Base-by-base conservation (phyloP, 495 filamentous ascomycete genomes). In the Aspergillus haitiensis region DNA sequence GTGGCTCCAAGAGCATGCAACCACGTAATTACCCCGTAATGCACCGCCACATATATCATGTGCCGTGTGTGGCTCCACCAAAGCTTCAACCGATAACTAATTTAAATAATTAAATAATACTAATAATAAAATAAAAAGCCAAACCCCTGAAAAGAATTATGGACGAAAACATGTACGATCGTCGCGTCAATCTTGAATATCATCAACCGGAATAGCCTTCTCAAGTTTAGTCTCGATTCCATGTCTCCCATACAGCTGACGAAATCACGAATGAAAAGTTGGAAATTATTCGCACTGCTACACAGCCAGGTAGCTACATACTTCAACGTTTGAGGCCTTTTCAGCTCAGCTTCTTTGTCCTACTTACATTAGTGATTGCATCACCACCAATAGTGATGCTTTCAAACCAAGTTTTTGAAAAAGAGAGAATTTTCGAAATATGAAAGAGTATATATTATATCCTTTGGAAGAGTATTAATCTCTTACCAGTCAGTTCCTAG, bases 11-110 rank as follows among this genome's bases (percentile, higher is more conserved):
- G 12, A 32, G 21, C 12, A 27, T 21, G 9, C 13, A 34, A 31
- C 7, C 21, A 35, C 36, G 36, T 33, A 34, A 52, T 40, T 57
- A 56, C 44, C 33, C 48, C 6, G 15, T 31, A 40, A 2, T 33
- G 63, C 63, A 65, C 63, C 63, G 63, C 63, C 63, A 62, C 63
- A 58, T 21, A 15, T 16, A 33, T 60, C 44, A 55, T 52, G 49
- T 58, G 34, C 44, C 33, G 55, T 57, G 52, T 27, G 21, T 61
- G 49, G 52, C 62, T 64, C 62, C 62, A 64, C 55, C 33, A 15
- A 44, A 58, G 54, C 58, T 61, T 27, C 21, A 27, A 27, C 21
- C 1, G 21, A 27, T 27, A 27, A 27, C 21, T 27, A 27, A 27
- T 27, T 27, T 1, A 27, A 27, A 27, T 27, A 27, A 27, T 27